Base-by-base conservation (phyloP, 768 basidiomycete genomes). In the Suillus lakei region DNA sequence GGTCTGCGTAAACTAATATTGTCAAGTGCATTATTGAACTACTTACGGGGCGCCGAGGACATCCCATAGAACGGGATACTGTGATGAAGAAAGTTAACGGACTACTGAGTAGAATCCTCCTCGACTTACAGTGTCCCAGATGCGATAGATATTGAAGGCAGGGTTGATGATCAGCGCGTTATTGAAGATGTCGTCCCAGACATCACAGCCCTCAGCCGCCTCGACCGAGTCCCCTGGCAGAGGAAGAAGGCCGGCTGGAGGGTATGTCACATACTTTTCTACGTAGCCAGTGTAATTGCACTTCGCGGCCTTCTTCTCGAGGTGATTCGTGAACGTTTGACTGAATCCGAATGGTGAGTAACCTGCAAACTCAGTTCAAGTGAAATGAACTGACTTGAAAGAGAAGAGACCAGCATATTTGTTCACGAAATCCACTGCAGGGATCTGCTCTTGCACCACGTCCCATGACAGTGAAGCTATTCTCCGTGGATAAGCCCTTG, bases 41-140 rank as follows among this genome's bases (percentile, higher is more conserved):
- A 73, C 86, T 39, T 69, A 90, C 87, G 91, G 91, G 83, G 90
- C 92, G n/a, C 91, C 91, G 36, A 92, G 87, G 6, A 92, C 90
- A 66, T 92, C 91, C 91, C 90, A 92, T 15, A 89, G 78, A 48
- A 90, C 81, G 0, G 91, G 91, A 75, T 80, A 91, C 68, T 81
- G 51, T 13, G 23, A 5, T 34, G 18, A 13, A 38, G 8, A 53
- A 13, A 5, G 36, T 70, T n/a, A 69, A 60, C 30, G 26, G 15
- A 46, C 34, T 21, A 13, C 30, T 30, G 4, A 36, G 39, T 2
- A 43, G 3, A 10, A 30, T 21, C 6, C 26, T 39, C 55, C 16
- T 39, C 36, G 6, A 70, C 83, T 65, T 60, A 77, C 83, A 23
- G 86, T 90, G 70, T 92, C 91, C 75, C 91, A 90, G 62, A 93